phyloP scores from a whole-genome alignment of 2,329 filamentous ascomycete species.

The Pseudopyricularia cyperi region DNA sequence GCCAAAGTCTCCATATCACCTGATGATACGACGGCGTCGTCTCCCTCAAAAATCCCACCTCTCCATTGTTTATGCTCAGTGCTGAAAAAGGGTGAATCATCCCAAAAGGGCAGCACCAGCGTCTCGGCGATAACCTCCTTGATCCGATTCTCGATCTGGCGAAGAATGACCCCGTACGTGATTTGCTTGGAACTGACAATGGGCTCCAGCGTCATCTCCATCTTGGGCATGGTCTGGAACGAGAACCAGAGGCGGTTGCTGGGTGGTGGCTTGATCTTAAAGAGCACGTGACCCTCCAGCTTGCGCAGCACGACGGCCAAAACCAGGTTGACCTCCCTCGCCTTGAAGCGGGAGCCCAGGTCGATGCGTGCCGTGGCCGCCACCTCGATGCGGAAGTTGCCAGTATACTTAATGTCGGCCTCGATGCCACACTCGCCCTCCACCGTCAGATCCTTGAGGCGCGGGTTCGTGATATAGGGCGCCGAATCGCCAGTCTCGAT shows the following conservation, averaged over 20 bases:
- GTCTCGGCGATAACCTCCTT: constrained; percentile 90
- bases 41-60: constrained; percentile 66
- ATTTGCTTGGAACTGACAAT: constrained; percentile 93
- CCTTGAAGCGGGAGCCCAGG: constrained; percentile 76
- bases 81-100: constrained; percentile 82
- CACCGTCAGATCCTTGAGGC: constrained; percentile 76
- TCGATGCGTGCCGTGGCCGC: constrained; percentile 90
- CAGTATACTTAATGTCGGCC: constrained; percentile 76
- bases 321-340: constrained; percentile 77
- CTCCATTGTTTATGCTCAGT: constrained; percentile 67
- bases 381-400: constrained; percentile 80
- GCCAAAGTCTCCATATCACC: constrained; percentile 18
- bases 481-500: constrained; percentile 80
- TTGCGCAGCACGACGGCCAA: constrained; percentile 76
- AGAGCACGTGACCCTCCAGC: constrained; percentile 70
- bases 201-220: constrained; percentile 89
- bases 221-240: constrained; percentile 85
- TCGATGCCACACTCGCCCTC: constrained; percentile 84
- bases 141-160: constrained; percentile 89
- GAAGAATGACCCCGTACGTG: constrained; percentile 81
- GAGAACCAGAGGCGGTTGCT: constrained; percentile 95
- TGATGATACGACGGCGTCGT: constrained; percentile 29
- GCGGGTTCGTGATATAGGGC: constrained; percentile 79
- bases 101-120: constrained; percentile 86
- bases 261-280: constrained; percentile 87